Evolutionary conservation across 1,139 yeast species (phyloP), one percentile per base, ranked within the genome.

Genomic region (Kodamaea anthophila): DNA sequence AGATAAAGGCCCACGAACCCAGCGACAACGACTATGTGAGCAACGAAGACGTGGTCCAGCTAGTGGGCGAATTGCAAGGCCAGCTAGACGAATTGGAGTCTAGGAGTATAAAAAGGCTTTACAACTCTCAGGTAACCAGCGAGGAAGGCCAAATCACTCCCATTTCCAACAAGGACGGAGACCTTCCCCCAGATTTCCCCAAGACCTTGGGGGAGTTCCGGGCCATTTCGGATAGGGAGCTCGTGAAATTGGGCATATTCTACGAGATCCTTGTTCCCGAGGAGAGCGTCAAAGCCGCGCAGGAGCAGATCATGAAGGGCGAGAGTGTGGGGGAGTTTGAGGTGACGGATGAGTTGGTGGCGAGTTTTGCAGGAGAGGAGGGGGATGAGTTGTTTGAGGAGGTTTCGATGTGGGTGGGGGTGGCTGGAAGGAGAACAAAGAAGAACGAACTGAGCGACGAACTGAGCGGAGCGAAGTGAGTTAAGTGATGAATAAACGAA

Each of bases 61-160:
- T 47, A 27, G 96, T 87, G 9, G 87, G 87, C 5, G 97, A 88
- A 52, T 60, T 88, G 36, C 96, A 87, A 55, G 81, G 83, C 5
- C 96, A 88, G 56, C 65, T 88, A 44, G 93, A 84, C 32, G 59
- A 61, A 10, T 54, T 80, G 19, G 93, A 82, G 46, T 82, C 79
- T 34, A 65, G 88, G 39, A 65, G 77, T 9, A 69, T 77, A 28
- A 65, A 75, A 41, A 64, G 93, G 47, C 56, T 74, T 9, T 63
- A 67, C 42, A 81, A 80, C 44, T 49, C 61, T 4, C 51, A 40
- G 31, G 38, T 51, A 27, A 25, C 29, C 18, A 24, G 13, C 11
- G 40, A 37, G 14, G 13, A 20, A 10, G 34, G 32, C 9, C 30
- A 24, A 9, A 31, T 43, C 23, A 38, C 34, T n/a, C 41, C 46